phyloP scores from a whole-genome alignment of 2,329 filamentous ascomycete species.

The Lizonia empirigonia region DNA sequence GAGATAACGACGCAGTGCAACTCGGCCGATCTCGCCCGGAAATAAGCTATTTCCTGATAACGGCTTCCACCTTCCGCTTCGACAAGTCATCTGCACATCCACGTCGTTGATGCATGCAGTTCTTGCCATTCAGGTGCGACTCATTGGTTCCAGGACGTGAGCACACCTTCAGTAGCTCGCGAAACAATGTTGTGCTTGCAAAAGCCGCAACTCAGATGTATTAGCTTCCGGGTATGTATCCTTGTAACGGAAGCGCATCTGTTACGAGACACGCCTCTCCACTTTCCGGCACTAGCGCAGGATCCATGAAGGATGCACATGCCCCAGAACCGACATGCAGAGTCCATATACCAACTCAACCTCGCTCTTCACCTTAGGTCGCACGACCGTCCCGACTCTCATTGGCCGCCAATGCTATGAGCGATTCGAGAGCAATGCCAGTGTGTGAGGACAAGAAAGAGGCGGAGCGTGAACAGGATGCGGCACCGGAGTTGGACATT shows the following conservation, averaged over 20 bases:
- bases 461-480: background rate
- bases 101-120: background rate
- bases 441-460: background rate
- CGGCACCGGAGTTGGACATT: background rate
- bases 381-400: background rate
- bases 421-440: background rate
- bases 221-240: background rate
- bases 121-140: no score
- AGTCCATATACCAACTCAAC: constrained; percentile 1
- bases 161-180: no score
- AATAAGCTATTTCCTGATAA: constrained; percentile 7
- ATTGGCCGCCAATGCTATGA: background rate
- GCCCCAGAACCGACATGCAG: constrained; percentile 1
- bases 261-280: constrained; percentile 3
- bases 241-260: background rate
- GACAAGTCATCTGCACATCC: background rate
- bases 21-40: constrained; percentile 9
- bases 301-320: background rate
- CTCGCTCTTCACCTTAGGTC: background rate
- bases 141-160: no score
- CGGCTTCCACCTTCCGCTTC: constrained; percentile 1
- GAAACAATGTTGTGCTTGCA: no score
- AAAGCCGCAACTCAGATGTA: background rate
- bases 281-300: constrained; percentile 9
- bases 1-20: background rate